Conservation (phyloP, 495 filamentous ascomycete genomes). For the Talaromyces borbonicus region DNA sequence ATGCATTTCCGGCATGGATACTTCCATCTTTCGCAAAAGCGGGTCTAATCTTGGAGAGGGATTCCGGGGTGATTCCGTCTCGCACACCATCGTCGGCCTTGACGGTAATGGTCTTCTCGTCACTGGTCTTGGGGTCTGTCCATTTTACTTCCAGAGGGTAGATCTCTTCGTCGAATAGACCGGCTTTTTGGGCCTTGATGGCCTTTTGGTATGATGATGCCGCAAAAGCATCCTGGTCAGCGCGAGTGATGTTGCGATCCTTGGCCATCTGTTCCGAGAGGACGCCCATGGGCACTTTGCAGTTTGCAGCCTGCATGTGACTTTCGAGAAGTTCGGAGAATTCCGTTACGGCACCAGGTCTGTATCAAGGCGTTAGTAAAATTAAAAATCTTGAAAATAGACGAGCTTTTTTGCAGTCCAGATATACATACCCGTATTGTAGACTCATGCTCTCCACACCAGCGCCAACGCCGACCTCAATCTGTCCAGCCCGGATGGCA, state of each 20-base stretch:
- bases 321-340: conserved; percentile 87
- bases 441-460: conserved; percentile 96
- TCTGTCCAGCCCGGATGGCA: conserved; percentile 79
- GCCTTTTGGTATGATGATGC: conserved; percentile 87
- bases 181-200: conserved; percentile 69
- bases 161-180: conserved; percentile 92
- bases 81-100: conserved; percentile 81
- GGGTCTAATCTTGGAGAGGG: conserved; percentile 76
- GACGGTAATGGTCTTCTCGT: conserved; percentile 77
- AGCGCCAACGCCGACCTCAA: conserved; percentile 87
- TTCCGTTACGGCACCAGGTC: conserved; percentile 79
- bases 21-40: conserved; percentile 86
- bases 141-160: conserved; percentile 70
- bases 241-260: conserved; percentile 61
- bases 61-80: conserved; percentile 75
- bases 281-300: conserved; percentile 96
- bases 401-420: too few species aligned
- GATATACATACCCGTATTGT: conserved; percentile 77
- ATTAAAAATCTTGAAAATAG: conserved; percentile 10
- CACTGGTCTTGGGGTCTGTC: conserved; percentile 83
- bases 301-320: conserved; percentile 78
- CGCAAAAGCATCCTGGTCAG: conserved; percentile 78
- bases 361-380: too few species aligned
- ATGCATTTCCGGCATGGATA: conserved; percentile 94
- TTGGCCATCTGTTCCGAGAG: conserved; percentile 93